Evolutionary conservation across 2,329 filamentous ascomycete genomes (phyloP), one percentile per base, ranked within the genome.

Genomic region (Colletotrichum sp.): DNA sequence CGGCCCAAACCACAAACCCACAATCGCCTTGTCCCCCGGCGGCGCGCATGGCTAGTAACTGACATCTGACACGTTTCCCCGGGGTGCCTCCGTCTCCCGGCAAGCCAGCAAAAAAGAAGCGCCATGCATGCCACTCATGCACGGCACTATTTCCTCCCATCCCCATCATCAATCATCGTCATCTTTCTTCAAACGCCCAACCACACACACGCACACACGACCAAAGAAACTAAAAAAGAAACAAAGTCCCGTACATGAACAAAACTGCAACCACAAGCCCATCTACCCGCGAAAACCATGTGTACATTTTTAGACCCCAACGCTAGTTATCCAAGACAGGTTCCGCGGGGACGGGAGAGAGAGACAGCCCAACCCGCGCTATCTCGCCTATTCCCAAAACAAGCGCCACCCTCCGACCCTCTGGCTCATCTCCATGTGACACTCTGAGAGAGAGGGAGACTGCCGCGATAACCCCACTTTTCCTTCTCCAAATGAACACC

Each of bases 241-340:
- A 66, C 71, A 72, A 75, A 15, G 62, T 62, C 63, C 72, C 72
- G 24, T 63, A 65, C 62, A 24, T 63, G 22, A 44, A 18, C 34
- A 26, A 34, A 15, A 30, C 18, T 48, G 9, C 32, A 24, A 36
- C 60, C 26, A 48, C n/a, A 48, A 48, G 44, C 44, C 36, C 44
- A 44, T 44, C 39, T 10, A 44, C 39, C 16, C 8, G 44, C 44
- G 44, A 48, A 48, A 22, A 13, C 16, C n/a, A n/a, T 28, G 13
- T 75, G 67, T 63, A 72, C 72, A 72, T 67, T 75, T 75, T 75
- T 72, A 75, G 72, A 75, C 72, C 68, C 72, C 72, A 60, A 71
- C 60, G 24, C 59, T 24, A 59, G 52, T 55, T 26, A 36, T 59
- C 8, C 48, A 57, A 22, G 63, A 22, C 44, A 48, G n/a, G 44